Evolutionary conservation across 192 early-diverging fungal species (phyloP), one percentile per base, ranked within the genome.

Genomic region (Radiomyces spectabilis): DNA sequence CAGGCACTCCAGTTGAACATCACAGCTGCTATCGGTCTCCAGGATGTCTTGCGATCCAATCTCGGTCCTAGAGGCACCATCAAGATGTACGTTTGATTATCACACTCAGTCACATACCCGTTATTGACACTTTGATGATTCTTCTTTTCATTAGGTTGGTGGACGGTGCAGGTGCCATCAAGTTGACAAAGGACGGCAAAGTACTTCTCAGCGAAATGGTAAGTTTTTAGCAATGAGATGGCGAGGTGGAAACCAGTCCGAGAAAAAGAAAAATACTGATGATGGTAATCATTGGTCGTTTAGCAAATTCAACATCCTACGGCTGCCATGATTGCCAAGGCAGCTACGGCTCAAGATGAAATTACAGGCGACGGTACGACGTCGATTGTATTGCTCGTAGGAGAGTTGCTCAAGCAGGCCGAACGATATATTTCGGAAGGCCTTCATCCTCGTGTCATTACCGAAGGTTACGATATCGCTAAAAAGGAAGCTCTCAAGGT

Each of bases 221-320:
- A 78, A 57, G 63, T 35, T n/a, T n/a, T 42, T 2, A 13, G 13
- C 3, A 25, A 44, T 1, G 1, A 4, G 5, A 21, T 26, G 4
- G 18, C 1, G 18, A 25, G 7, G 29, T 8, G 5, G 24, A 1
- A 42, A 8, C 41, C 5, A 18, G 46, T 27, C 24, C 24, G 5
- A 48, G 30, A 21, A 13, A 25, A 2, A 5, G 21, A 48, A 48
- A 48, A 29, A 8, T 6, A 48, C 46, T 21, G 0, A 6, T 48
- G 24, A 15, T 48, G 24, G 5, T 48, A 45, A 30, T 48, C 29
- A 35, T 35, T 25, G 19, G 31, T 16, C 5, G 29, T 21, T 15
- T 67, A 92, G 92, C 97, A 99, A 94, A 99, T 99, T 73, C 94
- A 96, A 87, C 94, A 99, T 72, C 97, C 97, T 5, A 96, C 94